Percentiles rank a stretch among this genome's conserved stretches.
These are phyloP conservation scores for Curvularia sp. DNA, from an alignment of 2,329 filamentous ascomycete species.

Conservation along the genomic window DNA sequence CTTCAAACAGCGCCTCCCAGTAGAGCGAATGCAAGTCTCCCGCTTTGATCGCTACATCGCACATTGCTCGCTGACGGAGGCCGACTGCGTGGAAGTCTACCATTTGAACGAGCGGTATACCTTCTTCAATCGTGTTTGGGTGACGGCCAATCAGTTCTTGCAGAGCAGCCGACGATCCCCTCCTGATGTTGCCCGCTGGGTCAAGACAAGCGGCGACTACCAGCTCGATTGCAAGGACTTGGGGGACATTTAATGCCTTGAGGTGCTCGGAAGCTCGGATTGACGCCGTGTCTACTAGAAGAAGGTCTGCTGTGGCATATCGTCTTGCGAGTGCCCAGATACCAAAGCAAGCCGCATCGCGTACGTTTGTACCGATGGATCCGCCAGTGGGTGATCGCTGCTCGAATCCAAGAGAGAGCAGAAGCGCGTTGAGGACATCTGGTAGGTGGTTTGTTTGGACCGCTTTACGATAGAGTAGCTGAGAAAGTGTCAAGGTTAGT, in stretches of 20 bases:
- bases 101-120: conserved; percentile 84
- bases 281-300: conserved; percentile 61
- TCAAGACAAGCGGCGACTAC: conserved; percentile 84
- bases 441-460: conserved; percentile 74
- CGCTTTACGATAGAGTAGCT: conserved; percentile 84
- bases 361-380: conserved; percentile 85
- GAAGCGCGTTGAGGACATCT: conserved; percentile 76
- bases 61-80: conserved; percentile 80
- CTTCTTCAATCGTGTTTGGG: conserved; percentile 80
- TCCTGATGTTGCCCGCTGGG: conserved; percentile 88
- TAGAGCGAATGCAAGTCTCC: conserved; percentile 69
- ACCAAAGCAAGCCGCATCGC: conserved; percentile 95
- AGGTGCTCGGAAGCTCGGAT: conserved; percentile 55
- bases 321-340: conserved; percentile 91
- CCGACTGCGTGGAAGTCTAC: conserved; percentile 96
- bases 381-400: conserved; percentile 84
- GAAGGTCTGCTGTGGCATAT: conserved; percentile 80
- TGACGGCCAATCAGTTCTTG: conserved; percentile 95
- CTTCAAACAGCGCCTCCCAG: conserved; percentile 72
- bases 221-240: conserved; percentile 80
- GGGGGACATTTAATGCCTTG: conserved; percentile 62
- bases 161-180: conserved; percentile 89
- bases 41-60: conserved; percentile 74
- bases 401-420: conserved; percentile 85
- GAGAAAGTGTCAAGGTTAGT: conserved; percentile 82